These are phyloP conservation scores for Tricholoma saponaceum DNA, from an alignment of 768 basidiomycete genomes.

Conservation along the genomic window DNA sequence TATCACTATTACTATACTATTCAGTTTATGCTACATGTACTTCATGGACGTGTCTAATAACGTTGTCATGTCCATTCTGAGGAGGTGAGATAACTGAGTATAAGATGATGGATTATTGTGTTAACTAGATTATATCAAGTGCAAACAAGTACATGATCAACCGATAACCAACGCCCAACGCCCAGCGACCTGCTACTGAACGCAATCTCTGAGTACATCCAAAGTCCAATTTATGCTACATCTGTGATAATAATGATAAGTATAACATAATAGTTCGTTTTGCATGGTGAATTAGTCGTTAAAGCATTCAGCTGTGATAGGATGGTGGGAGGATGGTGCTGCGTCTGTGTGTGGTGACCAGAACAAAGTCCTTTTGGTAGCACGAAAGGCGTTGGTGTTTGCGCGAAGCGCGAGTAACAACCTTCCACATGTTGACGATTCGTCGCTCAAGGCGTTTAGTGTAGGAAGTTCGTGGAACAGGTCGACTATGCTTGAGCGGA, in stretches of 20 bases:
- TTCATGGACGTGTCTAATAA: too few species aligned
- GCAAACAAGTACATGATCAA: too few species aligned
- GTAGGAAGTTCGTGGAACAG: conserved; percentile 20
- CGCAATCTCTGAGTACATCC: not conserved
- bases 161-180: too few species aligned
- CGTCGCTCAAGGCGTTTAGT: conserved; percentile 52
- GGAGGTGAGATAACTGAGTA: too few species aligned
- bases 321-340: conserved; percentile 38
- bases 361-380: conserved; percentile 57
- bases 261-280: not conserved
- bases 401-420: conserved; percentile 49
- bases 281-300: not conserved
- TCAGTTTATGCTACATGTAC: too few species aligned
- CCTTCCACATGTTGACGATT: conserved; percentile 58
- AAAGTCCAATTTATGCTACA: not conserved
- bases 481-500: not conserved
- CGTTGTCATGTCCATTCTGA: too few species aligned
- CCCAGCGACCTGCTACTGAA: not conserved
- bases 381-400: conserved; percentile 49
- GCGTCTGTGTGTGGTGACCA: conserved; percentile 53
- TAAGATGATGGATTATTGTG: too few species aligned
- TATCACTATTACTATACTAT: too few species aligned
- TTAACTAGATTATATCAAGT: too few species aligned
- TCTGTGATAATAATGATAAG: not conserved
- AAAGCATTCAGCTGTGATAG: not conserved